These are phyloP conservation scores for Blastomyces emzantsi DNA, from an alignment of 2,329 filamentous ascomycete species.

Conservation along the genomic window DNA sequence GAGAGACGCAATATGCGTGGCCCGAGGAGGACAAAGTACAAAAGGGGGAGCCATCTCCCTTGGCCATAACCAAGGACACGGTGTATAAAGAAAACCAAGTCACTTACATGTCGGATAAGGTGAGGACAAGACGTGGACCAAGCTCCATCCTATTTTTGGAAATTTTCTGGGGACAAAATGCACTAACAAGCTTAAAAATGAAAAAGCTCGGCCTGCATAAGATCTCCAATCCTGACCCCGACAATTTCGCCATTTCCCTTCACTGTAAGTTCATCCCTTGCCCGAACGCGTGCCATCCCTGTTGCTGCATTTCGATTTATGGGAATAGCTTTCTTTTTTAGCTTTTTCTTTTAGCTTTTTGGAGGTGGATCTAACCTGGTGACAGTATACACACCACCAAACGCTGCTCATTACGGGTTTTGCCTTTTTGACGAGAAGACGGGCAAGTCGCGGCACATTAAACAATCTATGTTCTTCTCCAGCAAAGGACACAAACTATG, in stretches of 20 bases:
- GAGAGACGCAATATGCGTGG: slow-evolving; percentile 73
- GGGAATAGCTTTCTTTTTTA: not conserved
- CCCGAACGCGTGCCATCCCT: not conserved
- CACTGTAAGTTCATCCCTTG: slow-evolving; percentile 48
- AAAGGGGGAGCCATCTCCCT: slow-evolving; percentile 43
- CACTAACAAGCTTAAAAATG: not conserved
- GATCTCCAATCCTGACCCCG: slow-evolving; percentile 62
- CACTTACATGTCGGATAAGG: slow-evolving; percentile 79
- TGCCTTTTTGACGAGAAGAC: slow-evolving; percentile 71
- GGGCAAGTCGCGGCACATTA: slow-evolving; percentile 62
- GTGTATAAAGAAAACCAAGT: slow-evolving; percentile 63
- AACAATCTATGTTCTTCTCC: slow-evolving; percentile 66
- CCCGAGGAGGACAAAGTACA: slow-evolving; percentile 45
- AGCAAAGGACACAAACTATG: slow-evolving; percentile 35
- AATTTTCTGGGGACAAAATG: not conserved
- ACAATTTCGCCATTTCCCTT: slow-evolving; percentile 71
- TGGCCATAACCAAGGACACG: slow-evolving; percentile 57
- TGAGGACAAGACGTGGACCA: slow-evolving; percentile 19
- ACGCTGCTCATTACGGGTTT: slow-evolving; percentile 74
- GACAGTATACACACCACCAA: slow-evolving; percentile 73
- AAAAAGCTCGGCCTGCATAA: slow-evolving; percentile 68
- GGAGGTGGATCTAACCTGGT: not conserved
- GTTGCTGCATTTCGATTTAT: not conserved
- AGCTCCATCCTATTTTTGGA: not conserved
- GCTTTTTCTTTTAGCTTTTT: not conserved